Evolutionary conservation across 345 rosid species (phyloP), one percentile per base, ranked within the genome.

Genomic region (Acer negundo): DNA sequence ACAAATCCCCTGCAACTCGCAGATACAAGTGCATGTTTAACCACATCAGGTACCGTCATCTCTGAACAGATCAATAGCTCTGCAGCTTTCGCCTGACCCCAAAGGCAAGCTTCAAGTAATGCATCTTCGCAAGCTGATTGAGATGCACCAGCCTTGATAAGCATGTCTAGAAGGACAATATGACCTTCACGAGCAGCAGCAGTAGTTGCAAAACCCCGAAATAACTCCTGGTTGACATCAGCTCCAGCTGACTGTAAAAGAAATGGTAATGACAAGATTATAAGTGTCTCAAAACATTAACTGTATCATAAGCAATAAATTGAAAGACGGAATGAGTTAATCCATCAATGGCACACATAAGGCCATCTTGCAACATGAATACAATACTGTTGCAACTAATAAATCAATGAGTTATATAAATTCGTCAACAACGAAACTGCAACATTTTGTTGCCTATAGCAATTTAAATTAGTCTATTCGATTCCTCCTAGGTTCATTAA

Each of bases 141-240:
- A 19, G 84, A 84, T 31, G 87, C 84, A 28, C 80, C 87, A 69
- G 82, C 87, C 79, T 84, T 84, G 75, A 84, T 79, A 38, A 84
- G 81, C 79, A 84, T 79, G 23, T 84, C 80, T 8, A 84, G 84
- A 70, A 84, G 76, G 53, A 75, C 67, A 49, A 75, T 69, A 7
- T 84, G 82, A 31, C 82, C 87, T 81, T 84, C 81, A 6, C 83
- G 80, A 73, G 86, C 82, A 16, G 86, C 86, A 2, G 86, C 86
- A 17, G 82, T 84, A 55, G 84, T 79, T 23, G 87, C 87, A 76
- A 72, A 84, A 16, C 87, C 87, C 62, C 84, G 53, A 73, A 84
- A 81, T 40, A 84, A 62, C 67, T 79, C 82, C 76, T 73, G 82
- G 80, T 84, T 84, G 44, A 84, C 82, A 79, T 84, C 80, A 23